Conservation (phyloP, 495 filamentous ascomycete genomes). For the Neurospora hispaniola region DNA sequence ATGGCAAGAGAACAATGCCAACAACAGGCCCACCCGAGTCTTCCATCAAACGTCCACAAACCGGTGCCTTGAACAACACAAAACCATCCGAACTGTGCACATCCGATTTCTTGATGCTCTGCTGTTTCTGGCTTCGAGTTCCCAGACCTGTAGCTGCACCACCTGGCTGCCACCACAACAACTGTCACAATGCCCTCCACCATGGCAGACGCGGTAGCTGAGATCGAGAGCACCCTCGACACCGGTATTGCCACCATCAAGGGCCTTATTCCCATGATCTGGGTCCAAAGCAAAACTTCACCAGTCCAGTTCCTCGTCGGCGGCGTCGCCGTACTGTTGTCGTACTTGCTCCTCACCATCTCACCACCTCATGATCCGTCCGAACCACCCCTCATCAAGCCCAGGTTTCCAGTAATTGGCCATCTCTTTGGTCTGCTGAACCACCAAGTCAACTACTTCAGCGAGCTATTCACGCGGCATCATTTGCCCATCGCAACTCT, state of each 20-base stretch:
- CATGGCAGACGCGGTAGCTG: constrained; percentile 1
- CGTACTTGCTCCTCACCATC: background rate
- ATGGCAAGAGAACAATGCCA: background rate
- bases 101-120: background rate
- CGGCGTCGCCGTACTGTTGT: background rate
- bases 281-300: constrained; percentile 13
- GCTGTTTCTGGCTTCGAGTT: background rate
- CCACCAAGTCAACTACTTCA: constrained; percentile 4
- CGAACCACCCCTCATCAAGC: constrained; percentile 12
- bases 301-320: constrained; percentile 13
- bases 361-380: constrained; percentile 9
- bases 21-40: background rate
- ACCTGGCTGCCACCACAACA: background rate
- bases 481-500: constrained; percentile 30
- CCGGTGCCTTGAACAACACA: background rate
- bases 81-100: background rate
- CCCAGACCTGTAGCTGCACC: background rate
- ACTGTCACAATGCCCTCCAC: background rate
- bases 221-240: constrained; percentile 6
- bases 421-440: constrained; percentile 7
- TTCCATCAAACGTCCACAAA: background rate
- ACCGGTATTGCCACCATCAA: constrained; percentile 9
- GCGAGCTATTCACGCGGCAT: background rate
- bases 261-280: constrained; percentile 12
- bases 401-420: constrained; percentile 13